Evolutionary conservation across 2,329 filamentous ascomycete species (phyloP).

Genomic region (Penicillium sp.): DNA sequence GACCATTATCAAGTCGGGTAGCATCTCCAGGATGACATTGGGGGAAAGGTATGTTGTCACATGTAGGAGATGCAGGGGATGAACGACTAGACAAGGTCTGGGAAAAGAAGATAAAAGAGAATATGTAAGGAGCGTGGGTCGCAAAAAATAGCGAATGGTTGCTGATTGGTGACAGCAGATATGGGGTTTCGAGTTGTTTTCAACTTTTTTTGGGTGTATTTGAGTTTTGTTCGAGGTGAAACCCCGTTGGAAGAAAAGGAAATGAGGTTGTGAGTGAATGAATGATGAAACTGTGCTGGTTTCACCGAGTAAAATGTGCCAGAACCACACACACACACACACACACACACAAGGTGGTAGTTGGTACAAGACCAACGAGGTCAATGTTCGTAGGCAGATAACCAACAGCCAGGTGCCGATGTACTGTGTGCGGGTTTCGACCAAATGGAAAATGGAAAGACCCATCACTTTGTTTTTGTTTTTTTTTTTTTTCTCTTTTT

Average conservation of each 20-base stretch:
- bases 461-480: slow-evolving; percentile 24
- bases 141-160: slow-evolving; percentile 9
- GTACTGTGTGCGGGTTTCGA: slow-evolving; percentile 1
- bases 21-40: neutral
- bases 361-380: neutral
- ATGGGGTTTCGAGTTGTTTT: slow-evolving; percentile 1
- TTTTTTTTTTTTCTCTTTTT: neutral
- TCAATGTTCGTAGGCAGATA: neutral
- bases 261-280: slow-evolving; percentile 13
- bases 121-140: slow-evolving; percentile 19
- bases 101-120: slow-evolving; percentile 16
- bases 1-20: slow-evolving; percentile 10
- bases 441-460: slow-evolving; percentile 14
- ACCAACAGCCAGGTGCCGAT: neutral
- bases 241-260: slow-evolving; percentile 10
- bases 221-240: neutral
- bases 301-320: slow-evolving; percentile 11
- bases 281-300: slow-evolving; percentile 9
- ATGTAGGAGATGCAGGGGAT: slow-evolving; percentile 1
- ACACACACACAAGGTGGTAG: neutral
- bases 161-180: slow-evolving; percentile 1
- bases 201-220: neutral
- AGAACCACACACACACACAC: neutral
- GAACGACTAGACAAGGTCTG: slow-evolving; percentile 11
- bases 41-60: neutral